Evolutionary conservation across 2,329 filamentous ascomycete genomes (phyloP), one percentile per base, ranked within the genome.

Genomic region (Dactylellina drechsleri): DNA sequence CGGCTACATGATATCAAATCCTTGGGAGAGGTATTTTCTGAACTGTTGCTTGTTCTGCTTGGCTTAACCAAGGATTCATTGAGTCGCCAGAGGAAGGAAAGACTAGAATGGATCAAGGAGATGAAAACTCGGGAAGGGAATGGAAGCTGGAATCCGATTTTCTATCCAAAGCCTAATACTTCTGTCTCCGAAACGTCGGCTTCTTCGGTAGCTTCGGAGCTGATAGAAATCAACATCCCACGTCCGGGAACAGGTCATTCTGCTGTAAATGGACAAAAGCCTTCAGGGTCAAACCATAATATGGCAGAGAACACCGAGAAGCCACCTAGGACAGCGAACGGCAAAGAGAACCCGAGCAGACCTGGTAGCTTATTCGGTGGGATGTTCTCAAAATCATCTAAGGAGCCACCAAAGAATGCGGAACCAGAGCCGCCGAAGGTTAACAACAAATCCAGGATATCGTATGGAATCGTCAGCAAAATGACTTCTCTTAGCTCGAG

Each of bases 181-280:
- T 31, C 71, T 41, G 64, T 53, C 43, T 68, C 68, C 20, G 62
- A 75, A 40, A 67, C 71, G 6, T 65, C 71, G 26, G 57, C 59
- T 8, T 68, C 71, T 4, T 75, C 65, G 2, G 62, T 68, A 2
- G 62, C 64, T 6, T 67, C 71, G 53, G 71, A 67, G 28, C 68
- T 75, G 62, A 56, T 68, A 36, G 71, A 67, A 52, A 68, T 75
- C n/a, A 68, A 75, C 36, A 64, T 67, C 28, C 57, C 71, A 15
- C 62, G 65, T 18, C 62, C 68, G 12, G 68, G 61, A 5, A 73
- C 68, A 4, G 68, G 36, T 12, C 68, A 73, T 13, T 73, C 68
- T 10, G 56, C 43, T 43, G 52, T 61, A 8, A 73, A 73, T 41
- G 68, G 68, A 13, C 67, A 66, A n/a, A 36, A 58, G 18, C 45